A percentile compares a stretch with the other conserved stretches of the same genome.
phyloP scores from a whole-genome alignment of 164 flowering plant genomes.

The Chloranthus sessilifolius region DNA sequence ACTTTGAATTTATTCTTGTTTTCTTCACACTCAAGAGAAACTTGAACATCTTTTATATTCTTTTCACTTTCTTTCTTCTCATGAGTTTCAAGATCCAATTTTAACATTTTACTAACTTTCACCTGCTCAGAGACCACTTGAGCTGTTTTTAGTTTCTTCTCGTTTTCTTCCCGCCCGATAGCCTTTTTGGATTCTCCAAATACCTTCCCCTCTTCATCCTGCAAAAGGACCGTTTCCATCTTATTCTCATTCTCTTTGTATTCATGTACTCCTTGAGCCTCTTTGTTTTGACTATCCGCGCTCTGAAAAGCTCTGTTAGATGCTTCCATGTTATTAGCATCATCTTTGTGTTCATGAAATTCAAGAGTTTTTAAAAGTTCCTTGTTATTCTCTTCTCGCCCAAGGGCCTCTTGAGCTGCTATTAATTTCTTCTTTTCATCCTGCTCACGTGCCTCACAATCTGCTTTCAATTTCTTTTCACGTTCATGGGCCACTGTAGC shows the following conservation, averaged over 20 bases:
- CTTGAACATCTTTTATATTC: constrained; percentile 10
- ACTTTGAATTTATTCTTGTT: constrained; percentile 15
- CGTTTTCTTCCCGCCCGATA: constrained; percentile 12
- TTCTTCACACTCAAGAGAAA: constrained; percentile 20
- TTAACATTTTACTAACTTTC: constrained; percentile 5
- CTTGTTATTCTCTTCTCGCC: constrained; percentile 14
- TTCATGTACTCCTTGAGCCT: too few species aligned
- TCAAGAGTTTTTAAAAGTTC: too few species aligned
- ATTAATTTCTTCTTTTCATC: constrained; percentile 2
- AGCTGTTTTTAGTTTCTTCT: constrained; percentile 9
- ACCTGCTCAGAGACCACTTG: constrained; percentile 8
- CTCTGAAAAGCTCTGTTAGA: too few species aligned
- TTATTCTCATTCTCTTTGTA: too few species aligned
- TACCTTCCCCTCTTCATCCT: too few species aligned
- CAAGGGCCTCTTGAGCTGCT: constrained; percentile 9
- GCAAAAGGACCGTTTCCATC: too few species aligned
- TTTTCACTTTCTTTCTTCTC: constrained; percentile 7
- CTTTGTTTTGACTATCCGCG: too few species aligned
- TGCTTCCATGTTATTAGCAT: too few species aligned
- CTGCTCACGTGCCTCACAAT: too few species aligned
- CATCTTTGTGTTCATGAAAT: too few species aligned
- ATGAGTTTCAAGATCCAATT: constrained; percentile 2
- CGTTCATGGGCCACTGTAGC: constrained; percentile 11
- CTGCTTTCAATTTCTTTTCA: not conserved
- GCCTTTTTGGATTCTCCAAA: not conserved